Conservation (phyloP, 208 protist species). For the Phytomonas sp. region DNA sequence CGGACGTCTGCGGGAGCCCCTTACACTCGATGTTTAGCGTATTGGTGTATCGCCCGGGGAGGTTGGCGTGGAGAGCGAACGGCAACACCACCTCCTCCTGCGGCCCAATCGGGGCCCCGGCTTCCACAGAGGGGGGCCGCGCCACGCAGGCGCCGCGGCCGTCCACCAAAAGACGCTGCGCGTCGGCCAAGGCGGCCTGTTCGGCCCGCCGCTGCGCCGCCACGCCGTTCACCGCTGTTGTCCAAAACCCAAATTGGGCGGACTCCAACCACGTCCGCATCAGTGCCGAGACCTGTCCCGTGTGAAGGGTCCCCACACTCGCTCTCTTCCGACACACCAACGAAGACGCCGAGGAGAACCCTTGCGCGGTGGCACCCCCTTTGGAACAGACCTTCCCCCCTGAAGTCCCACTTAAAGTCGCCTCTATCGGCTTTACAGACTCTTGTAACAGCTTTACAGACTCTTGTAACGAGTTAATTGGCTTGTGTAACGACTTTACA, state of each 20-base stretch:
- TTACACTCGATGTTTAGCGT: slow-evolving; percentile 46
- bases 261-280: background rate
- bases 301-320: background rate
- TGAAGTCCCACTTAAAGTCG: background rate
- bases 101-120: slow-evolving; percentile 16
- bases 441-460: no score
- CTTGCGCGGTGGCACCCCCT: background rate
- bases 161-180: slow-evolving; percentile 67
- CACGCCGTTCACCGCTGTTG: slow-evolving; percentile 41
- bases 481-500: background rate
- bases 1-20: slow-evolving; percentile 28
- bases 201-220: slow-evolving; percentile 40
- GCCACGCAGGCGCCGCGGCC: slow-evolving; percentile 52
- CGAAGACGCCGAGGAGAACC: background rate
- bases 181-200: slow-evolving; percentile 35
- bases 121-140: slow-evolving; percentile 17
- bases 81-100: slow-evolving; percentile 27
- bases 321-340: background rate
- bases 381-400: background rate
- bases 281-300: background rate
- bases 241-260: slow-evolving; percentile 46
- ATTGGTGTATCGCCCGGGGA: slow-evolving; percentile 75
- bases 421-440: background rate
- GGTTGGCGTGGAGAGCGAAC: slow-evolving; percentile 43
- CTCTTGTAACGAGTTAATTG: no score